A percentile compares a stretch with the other conserved stretches of the same genome.
Conservation (phyloP, 1,284 basidiomycete genomes). For the Rhodotorula glutinis region DNA sequence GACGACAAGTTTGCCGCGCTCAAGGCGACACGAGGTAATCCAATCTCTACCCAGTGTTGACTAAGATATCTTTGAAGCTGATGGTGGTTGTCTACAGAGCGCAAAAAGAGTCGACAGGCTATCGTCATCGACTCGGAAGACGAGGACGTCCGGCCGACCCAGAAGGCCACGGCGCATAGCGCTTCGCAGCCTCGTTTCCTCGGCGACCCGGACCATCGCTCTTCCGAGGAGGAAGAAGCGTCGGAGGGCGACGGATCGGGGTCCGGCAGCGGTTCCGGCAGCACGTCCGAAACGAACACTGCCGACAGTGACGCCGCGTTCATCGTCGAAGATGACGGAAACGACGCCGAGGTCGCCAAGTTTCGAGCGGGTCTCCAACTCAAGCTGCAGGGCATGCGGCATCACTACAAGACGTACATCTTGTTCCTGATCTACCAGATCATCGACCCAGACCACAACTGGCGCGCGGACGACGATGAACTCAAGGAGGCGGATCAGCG, state of each 20-base stretch:
- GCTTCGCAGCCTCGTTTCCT: neutral
- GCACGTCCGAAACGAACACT: neutral
- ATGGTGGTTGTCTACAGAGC: neutral
- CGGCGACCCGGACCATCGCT: neutral
- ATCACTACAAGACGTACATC: slow-evolving; percentile 29
- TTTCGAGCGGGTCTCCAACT: slow-evolving; percentile 8
- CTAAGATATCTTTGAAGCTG: too few relatives aligned
- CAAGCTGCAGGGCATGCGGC: slow-evolving; percentile 14
- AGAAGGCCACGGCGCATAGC: neutral
- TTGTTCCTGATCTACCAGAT: slow-evolving; percentile 22
- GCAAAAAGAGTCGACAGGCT: neutral
- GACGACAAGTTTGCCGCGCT: slow-evolving; percentile 16
- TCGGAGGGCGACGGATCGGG: neutral
- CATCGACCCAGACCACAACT: slow-evolving; percentile 26
- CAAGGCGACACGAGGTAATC: slow-evolving; percentile 11
- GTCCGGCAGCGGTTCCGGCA: neutral
- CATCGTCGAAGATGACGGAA: slow-evolving; percentile 1
- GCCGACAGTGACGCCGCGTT: slow-evolving; percentile 6
- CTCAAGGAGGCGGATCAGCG: slow-evolving; percentile 8
- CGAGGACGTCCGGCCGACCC: slow-evolving; percentile 2
- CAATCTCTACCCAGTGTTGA: too few relatives aligned
- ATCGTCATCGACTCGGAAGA: slow-evolving; percentile 24
- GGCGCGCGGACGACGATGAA: slow-evolving; percentile 15
- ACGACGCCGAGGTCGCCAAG: slow-evolving; percentile 4
- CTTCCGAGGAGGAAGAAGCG: neutral